Base-by-base conservation (phyloP, 148 eudicot species). In the Linanthus parryae region DNA sequence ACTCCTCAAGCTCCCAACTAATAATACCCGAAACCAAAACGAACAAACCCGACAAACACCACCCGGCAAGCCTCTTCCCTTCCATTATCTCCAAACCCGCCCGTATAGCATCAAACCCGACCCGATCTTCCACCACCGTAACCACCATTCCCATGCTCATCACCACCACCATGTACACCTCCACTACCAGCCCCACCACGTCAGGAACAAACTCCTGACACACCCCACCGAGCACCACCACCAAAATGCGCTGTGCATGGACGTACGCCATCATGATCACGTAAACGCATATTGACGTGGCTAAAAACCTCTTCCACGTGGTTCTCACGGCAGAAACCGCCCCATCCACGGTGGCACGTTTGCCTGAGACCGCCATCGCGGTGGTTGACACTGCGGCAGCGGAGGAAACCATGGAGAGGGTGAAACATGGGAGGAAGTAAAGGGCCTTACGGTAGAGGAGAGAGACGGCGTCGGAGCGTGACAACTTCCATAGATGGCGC, bases 1-100 rank as follows among this genome's bases (percentile, higher is more conserved):
- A 33, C 40, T 42, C 49, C 44, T 46, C 59, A 23, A 67, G 46
- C 18, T 47, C 61, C 43, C 56, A 23, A 27, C 61, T 54, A 1
- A 67, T 48, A 17, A 30, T 18, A 19, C 59, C 56, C 57, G 54
- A 40, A n/a, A 15, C 35, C 52, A 47, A 15, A n/a, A 26, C 20
- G 0, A 47, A 47, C 35, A 8, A 11, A 28, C 52, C 52, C 21
- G 52, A 26, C 35, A 47, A 27, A 13, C 15, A 10, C 52, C 52
- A 47, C 35, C 52, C 52, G 35, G 34, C 15, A 15, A 47, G 7
- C 52, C 18, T 47, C 20, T 35, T 27, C 4, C 35, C 35, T 13
- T 26, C 35, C 52, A 47, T 47, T 12, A 26, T 4, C 2, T 13
- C 52, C 21, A 13, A 47, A 3, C 34, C 52, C 21, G 0, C 3